Evolutionary conservation across 2,329 filamentous ascomycete species (phyloP).

Genomic region (Trichoderma semiorbis): DNA sequence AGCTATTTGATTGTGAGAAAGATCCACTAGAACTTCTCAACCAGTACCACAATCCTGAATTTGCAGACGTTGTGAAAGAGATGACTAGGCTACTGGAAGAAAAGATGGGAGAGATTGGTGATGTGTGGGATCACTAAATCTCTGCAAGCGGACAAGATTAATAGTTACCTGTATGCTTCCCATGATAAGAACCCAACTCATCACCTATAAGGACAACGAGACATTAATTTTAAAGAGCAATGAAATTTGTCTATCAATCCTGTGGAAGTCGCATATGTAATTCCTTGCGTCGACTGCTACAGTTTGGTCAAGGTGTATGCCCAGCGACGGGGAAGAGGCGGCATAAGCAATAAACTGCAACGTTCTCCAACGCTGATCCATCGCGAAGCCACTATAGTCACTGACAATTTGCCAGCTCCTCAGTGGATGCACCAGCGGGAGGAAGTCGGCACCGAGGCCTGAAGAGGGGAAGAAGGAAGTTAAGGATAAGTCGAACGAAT

Average conservation of each 20-base stretch:
- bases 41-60: background rate
- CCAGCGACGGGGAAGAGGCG: background rate
- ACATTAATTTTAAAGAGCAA: background rate
- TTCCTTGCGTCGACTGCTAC: background rate
- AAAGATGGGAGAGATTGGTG: background rate
- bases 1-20: background rate
- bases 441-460: background rate
- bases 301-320: background rate
- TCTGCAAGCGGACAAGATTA: background rate
- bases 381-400: background rate
- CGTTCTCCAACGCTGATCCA: background rate
- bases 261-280: background rate
- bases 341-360: background rate
- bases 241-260: background rate
- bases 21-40: background rate
- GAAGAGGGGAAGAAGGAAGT: background rate
- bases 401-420: background rate
- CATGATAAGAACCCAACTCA: background rate
- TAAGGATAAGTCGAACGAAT: background rate
- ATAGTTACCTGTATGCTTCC: background rate
- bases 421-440: background rate
- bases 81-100: background rate
- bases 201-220: background rate
- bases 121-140: background rate
- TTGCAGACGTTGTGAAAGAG: background rate